phyloP scores from a whole-genome alignment of 106 monocot species.

The Dendrobium nobile region DNA sequence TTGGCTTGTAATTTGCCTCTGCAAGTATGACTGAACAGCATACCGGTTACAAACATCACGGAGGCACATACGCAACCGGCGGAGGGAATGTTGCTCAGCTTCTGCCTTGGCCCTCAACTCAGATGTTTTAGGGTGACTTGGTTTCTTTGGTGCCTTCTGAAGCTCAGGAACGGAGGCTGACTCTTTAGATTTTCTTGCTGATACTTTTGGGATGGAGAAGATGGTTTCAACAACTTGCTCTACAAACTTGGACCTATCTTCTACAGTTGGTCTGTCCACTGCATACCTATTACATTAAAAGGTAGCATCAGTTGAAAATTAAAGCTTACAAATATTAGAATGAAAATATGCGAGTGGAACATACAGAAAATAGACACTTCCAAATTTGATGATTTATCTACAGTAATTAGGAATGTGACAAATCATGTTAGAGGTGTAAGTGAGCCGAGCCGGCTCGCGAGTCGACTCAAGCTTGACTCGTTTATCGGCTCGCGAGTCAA shows the following conservation, averaged over 20 bases:
- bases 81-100: slow-evolving; percentile 90
- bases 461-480: too few species aligned
- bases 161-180: slow-evolving; percentile 51
- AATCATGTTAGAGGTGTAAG: background rate
- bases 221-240: slow-evolving; percentile 56
- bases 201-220: slow-evolving; percentile 55
- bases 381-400: background rate
- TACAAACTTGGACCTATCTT: slow-evolving; percentile 62
- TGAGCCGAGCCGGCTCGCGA: too few species aligned
- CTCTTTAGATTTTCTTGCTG: slow-evolving; percentile 39
- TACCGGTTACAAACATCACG: slow-evolving; percentile 97
- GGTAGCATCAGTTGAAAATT: slow-evolving; percentile 1
- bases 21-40: background rate
- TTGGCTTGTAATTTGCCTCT: background rate
- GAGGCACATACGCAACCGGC: slow-evolving; percentile 91
- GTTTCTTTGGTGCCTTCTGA: slow-evolving; percentile 73
- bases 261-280: slow-evolving; percentile 59
- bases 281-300: slow-evolving; percentile 53
- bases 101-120: slow-evolving; percentile 86
- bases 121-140: slow-evolving; percentile 62
- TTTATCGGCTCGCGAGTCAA: too few species aligned
- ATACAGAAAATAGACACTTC: background rate
- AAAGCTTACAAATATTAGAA: background rate
- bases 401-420: background rate
- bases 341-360: background rate